Conservation (phyloP, 1,284 basidiomycete species). For the Ustilago sp. region DNA sequence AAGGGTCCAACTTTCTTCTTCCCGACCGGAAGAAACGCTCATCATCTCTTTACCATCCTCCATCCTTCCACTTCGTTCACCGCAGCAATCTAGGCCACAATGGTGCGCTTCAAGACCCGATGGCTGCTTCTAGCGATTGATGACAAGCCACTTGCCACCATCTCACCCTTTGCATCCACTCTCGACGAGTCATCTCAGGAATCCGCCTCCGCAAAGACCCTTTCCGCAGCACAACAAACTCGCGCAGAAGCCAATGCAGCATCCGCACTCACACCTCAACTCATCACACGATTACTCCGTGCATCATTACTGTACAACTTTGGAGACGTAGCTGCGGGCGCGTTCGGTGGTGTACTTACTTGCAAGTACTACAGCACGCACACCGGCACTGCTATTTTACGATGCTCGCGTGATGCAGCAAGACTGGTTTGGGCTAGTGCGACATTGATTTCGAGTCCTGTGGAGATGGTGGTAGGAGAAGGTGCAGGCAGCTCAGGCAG, state of each 20-base stretch:
- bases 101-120: constrained; percentile 57
- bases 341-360: constrained; percentile 39
- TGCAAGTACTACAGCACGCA: constrained; percentile 55
- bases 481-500: neutral
- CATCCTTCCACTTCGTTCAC: neutral
- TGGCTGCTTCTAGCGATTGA: constrained; percentile 53
- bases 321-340: constrained; percentile 50
- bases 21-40: constrained; percentile 4
- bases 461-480: constrained; percentile 14
- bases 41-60: neutral
- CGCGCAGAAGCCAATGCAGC: neutral
- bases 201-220: constrained; percentile 14
- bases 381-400: constrained; percentile 50
- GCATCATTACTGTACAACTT: constrained; percentile 45
- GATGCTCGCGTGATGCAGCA: constrained; percentile 50
- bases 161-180: constrained; percentile 15
- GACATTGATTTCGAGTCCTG: constrained; percentile 38
- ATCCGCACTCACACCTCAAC: constrained; percentile 31
- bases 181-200: constrained; percentile 2
- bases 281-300: constrained; percentile 42
- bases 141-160: constrained; percentile 22
- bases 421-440: constrained; percentile 50
- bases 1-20: constrained; percentile 24
- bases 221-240: constrained; percentile 14
- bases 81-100: neutral